Evolutionary conservation across 2,329 filamentous ascomycete species (phyloP).

Genomic region (Neofusicoccum sp.): DNA sequence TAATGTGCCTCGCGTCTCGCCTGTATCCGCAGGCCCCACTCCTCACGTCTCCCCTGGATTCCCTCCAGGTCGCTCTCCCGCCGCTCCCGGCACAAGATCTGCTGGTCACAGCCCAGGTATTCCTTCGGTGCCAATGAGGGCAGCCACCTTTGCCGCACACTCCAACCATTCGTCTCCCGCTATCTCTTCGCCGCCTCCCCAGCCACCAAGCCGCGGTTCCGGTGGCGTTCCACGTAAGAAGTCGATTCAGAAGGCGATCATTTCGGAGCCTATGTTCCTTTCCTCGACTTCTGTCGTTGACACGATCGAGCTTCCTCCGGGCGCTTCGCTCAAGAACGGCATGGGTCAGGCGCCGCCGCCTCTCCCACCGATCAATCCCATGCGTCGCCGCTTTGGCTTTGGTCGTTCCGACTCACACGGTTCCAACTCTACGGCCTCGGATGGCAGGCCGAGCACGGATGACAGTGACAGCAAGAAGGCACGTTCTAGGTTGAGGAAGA

Average conservation of each 20-base stretch:
- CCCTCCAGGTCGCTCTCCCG: slow-evolving; percentile 27
- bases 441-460: slow-evolving; percentile 13
- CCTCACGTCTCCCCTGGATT: slow-evolving; percentile 19
- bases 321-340: slow-evolving; percentile 55
- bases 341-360: slow-evolving; percentile 48
- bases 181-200: slow-evolving; percentile 13
- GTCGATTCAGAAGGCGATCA: slow-evolving; percentile 59
- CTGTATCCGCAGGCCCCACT: not conserved
- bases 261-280: slow-evolving; percentile 59
- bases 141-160: slow-evolving; percentile 25
- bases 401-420: slow-evolving; percentile 38
- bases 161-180: slow-evolving; percentile 24
- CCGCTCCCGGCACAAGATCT: not conserved
- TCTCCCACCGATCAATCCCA: slow-evolving; percentile 60
- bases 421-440: slow-evolving; percentile 1
- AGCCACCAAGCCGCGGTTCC: slow-evolving; percentile 30
- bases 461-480: slow-evolving; percentile 8
- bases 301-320: slow-evolving; percentile 56
- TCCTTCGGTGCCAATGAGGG: slow-evolving; percentile 18
- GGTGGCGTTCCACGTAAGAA: slow-evolving; percentile 48
- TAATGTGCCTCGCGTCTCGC: not conserved
- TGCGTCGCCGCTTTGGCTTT: slow-evolving; percentile 51
- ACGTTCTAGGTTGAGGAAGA: not conserved
- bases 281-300: slow-evolving; percentile 59
- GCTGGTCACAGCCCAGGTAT: slow-evolving; percentile 11